These are phyloP conservation scores for Colletotrichum neosansevieriae DNA, from an alignment of 2,329 filamentous ascomycete species.

Conservation along the genomic window DNA sequence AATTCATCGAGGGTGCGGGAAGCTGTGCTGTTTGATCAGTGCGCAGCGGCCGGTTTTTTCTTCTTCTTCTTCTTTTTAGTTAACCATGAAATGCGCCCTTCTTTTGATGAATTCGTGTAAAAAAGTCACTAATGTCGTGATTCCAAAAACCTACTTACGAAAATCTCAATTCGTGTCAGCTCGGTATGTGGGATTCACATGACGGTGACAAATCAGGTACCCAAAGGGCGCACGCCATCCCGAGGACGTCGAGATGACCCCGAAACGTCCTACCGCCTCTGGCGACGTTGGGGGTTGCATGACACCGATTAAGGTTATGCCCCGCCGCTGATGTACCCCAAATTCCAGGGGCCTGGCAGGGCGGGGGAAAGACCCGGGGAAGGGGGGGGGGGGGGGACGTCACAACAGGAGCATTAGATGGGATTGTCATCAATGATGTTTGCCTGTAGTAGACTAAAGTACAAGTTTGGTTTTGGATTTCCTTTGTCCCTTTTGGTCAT, in stretches of 20 bases:
- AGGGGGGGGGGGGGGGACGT: not conserved
- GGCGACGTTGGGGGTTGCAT: not conserved
- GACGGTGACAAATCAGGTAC: constrained; percentile 34
- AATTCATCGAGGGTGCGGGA: constrained; percentile 19
- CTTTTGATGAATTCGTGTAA: too few species aligned
- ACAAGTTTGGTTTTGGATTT: not conserved
- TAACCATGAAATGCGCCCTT: not conserved
- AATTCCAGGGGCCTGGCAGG: constrained; percentile 15
- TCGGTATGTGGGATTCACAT: not conserved
- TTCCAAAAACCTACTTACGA: not conserved
- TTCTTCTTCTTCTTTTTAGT: too few species aligned
- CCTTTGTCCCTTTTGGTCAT: not conserved
- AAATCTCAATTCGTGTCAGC: not conserved
- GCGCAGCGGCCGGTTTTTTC: too few species aligned
- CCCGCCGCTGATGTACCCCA: constrained; percentile 6
- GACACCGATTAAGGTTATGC: not conserved
- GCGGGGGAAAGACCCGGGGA: not conserved
- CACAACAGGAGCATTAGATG: not conserved
- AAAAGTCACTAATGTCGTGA: too few species aligned
- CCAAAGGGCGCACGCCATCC: constrained; percentile 27
- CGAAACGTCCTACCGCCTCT: constrained; percentile 2
- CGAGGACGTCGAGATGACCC: constrained; percentile 10
- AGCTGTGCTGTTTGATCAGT: too few species aligned
- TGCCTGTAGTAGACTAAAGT: constrained; percentile 13
- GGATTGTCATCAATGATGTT: constrained; percentile 4